Evolutionary conservation across 331 rosid species (phyloP), one percentile per base, ranked within the genome.

Genomic region (Phaseolus coccineus): DNA sequence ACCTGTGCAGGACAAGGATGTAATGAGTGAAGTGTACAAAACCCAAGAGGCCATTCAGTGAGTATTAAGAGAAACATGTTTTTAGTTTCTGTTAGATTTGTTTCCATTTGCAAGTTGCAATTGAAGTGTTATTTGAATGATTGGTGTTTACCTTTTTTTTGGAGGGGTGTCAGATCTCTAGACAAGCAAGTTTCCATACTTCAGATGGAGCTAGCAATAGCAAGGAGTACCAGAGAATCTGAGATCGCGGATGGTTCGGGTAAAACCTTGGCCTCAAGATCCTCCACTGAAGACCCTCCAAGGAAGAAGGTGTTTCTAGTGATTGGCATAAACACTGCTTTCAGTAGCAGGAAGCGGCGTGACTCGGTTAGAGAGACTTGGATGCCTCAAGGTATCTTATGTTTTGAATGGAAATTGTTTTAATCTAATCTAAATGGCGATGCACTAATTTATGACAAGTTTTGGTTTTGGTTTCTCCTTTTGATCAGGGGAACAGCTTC

Each of bases 361-460:
- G 97, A 93, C 83, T 93, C 97, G 4, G 96, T 93, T 37, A 77
- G 97, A 83, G 96, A 89, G 87, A 93, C 96, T 30, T 93, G 97
- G 97, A 91, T 93, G 97, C 97, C 94, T 65, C 92, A 88, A 84
- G 97, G 97, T 93, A 78, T 76, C 35, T 53, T 30, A 19, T 44
- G 3, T 46, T 69, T 46, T 28, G 2, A 3, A 22, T 35, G 19
- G 51, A 8, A 69, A 31, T 3, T 44, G n/a, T 31, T 58, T 57
- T 56, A 39, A 9, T 73, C 46, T 55, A 56, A 55, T 33, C 24
- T 66, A 59, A 46, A 35, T 12, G 64, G 42, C 37, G 80, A 24
- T 74, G 73, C 19, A 52, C 31, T 84, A 39, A 33, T 74, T 61
- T 82, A 76, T 88, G 74, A 79, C n/a, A 74, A 31, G 15, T 57